Evolutionary conservation across 164 flowering plant species (phyloP), one percentile per base, ranked within the genome.

Genomic region (Liriodendron chinense): DNA sequence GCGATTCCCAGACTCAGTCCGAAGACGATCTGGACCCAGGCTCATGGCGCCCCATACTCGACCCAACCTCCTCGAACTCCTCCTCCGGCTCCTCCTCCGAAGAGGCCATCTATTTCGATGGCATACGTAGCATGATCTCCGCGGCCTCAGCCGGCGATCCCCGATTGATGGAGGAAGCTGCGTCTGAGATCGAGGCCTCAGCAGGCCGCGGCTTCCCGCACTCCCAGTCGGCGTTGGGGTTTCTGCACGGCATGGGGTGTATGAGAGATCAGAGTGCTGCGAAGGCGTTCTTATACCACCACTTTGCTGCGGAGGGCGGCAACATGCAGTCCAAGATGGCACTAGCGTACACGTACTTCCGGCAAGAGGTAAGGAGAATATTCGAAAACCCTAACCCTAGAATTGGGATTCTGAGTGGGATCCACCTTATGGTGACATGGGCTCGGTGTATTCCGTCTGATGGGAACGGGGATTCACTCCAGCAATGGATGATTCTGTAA

Each of bases 251-350:
- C 21, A 81, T 83, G 70, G 99, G 99, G 71, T 84, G 84, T 43
- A 80, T 80, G 82, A 86, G 85, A 77, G 93, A 93, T 79, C 79
- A 78, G 80, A 87, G 74, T 66, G 83, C 78, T 3, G 89, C 84
- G 0, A 94, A 92, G 85, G 92, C 90, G 16, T 88, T 91, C 72
- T 7, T 90, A 78, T 80, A 89, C 82, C 97, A 94, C 74, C 68
- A 84, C 63, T 96, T 96, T 69, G 94, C 99, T n/a, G 87, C 98
- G 1, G 80, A 83, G 8, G 90, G 86, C 18, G 99, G 98, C 1
- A 91, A 88, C 75, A 77, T 85, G 87, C 98, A 96, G 82, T 89
- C 97, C 20, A 96, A 90, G 83, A 90, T 96, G 98, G 93, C 90
- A 7, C 84, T 89, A 0, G 99, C 99, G 0, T 92, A 88, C 71